Evolutionary conservation across 73 alveolate species (phyloP), one percentile per base, ranked within the genome.

Genomic region (Paramecium biaurelia): DNA sequence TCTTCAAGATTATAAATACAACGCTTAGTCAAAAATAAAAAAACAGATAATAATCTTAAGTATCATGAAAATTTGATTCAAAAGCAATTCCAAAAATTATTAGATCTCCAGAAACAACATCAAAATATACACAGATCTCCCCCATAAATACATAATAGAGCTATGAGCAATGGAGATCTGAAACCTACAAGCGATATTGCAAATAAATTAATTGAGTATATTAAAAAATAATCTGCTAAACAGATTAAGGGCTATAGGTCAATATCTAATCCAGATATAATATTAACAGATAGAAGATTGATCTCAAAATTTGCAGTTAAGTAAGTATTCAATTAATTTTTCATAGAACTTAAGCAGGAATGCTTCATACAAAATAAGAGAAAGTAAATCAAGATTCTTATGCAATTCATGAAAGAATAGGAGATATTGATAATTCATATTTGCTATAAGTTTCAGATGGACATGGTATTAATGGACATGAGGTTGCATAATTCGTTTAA

Each of bases 361-460:
- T 82, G 58, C 67, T 89, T 0, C 92, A 76, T 24, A 89, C 85
- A 57, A 89, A 89, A 37, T 59, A 76, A 24, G 53, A 38, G 12
- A 89, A 89, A 24, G 56, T 82, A n/a, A 89, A 89, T 41, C 30
- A 89, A 43, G 94, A 89, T 41, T 70, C 94, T 4, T 89, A 89
- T 49, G 49, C 76, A 5, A 82, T 89, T n/a, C 49, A 35, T 42
- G 85, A 76, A 45, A 21, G 28, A 45, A 70, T 89, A 43, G 79
- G 85, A 38, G 49, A 89, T 26, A 92, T 94, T 7, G 88, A 93
- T 53, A 94, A 94, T 24, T 93, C 92, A 38, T 95, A 94, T 96
- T 70, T 95, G 23, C 85, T 97, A 37, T 98, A 99, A 26, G 99
- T 98, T n/a, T 96, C 98, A 85, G 99, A 98, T 93, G 99, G 99